phyloP scores from a whole-genome alignment of 1,139 yeast genomes.

The Pneumocystis carinii region DNA sequence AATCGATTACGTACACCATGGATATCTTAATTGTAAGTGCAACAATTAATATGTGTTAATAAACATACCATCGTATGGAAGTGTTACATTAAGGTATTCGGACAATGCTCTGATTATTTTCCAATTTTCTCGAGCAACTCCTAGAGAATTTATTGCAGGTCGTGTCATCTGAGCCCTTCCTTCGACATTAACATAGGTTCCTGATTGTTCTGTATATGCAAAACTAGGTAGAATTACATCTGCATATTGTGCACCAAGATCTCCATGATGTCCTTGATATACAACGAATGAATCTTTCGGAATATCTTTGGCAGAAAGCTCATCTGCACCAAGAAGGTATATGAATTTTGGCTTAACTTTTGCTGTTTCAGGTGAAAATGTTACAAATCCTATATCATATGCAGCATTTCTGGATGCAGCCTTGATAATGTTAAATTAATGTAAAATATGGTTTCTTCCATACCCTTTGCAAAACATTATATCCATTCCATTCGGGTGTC shows the following conservation, averaged over 20 bases:
- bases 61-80: slow-evolving; percentile 50
- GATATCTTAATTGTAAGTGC: slow-evolving; percentile 23
- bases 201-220: slow-evolving; percentile 78
- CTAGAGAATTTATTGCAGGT: slow-evolving; percentile 85
- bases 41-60: not conserved
- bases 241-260: slow-evolving; percentile 73
- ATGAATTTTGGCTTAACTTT: slow-evolving; percentile 54
- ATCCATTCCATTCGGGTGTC: slow-evolving; percentile 68
- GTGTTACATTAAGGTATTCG: slow-evolving; percentile 55
- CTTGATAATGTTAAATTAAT: not conserved
- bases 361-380: slow-evolving; percentile 35
- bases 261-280: slow-evolving; percentile 91
- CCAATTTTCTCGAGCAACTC: slow-evolving; percentile 89
- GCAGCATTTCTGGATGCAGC: slow-evolving; percentile 82
- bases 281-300: slow-evolving; percentile 80
- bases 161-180: slow-evolving; percentile 77
- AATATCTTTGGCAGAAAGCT: slow-evolving; percentile 49
- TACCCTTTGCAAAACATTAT: slow-evolving; percentile 57
- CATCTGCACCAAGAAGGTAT: slow-evolving; percentile 77
- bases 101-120: slow-evolving; percentile 70
- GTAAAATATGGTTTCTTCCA: not conserved
- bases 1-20: slow-evolving; percentile 56
- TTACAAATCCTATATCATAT: slow-evolving; percentile 65
- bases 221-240: slow-evolving; percentile 79
- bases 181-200: slow-evolving; percentile 81